Evolutionary conservation across 2,329 filamentous ascomycete species (phyloP), one percentile per base, ranked within the genome.

Genomic region (Trichothecium roseum): DNA sequence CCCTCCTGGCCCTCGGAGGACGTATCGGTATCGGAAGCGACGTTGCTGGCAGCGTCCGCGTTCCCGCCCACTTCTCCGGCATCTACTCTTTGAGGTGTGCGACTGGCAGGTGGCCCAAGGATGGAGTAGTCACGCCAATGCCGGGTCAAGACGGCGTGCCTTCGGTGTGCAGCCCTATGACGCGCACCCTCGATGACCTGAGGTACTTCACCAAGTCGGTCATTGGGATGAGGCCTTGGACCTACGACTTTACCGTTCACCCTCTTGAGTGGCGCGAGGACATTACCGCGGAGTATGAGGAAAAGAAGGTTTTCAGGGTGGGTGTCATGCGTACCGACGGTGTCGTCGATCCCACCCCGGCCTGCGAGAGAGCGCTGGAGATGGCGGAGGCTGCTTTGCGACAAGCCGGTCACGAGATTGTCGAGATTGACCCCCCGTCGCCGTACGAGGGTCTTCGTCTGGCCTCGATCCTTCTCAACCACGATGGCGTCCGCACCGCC

Each of bases 91-190:
- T 95, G 17, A 77, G 84, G 26, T 94, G 88, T 60, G 88, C 84
- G 3, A 93, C 84, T 2, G 88, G 89, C 2, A 72, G 88, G 33
- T 95, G 88, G 86, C 85, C 86, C 1, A 94, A 93, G 56, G 70
- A 75, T 29, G 86, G 86, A 8, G 78, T 86, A 53, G 74, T 74
- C 41, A 94, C 88, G 1, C 88, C 20, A 6, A 94, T 94, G 86
- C 78, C 84, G 0, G 89, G 89, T 0, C 87, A 95, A 54, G 89
- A 95, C 53, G 88, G 87, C 1, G 78, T 95, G 22, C 78, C 85
- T 1, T 84, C 81, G 43, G 86, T 94, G 15, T 94, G 88, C 60
- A 89, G 84, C 39, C 88, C 88, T 5, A 95, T 96, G 89, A 76
- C 88, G 3, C 73, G 87, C 36, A 94, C 87, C 0, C 60, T 94